These are phyloP conservation scores for Penicillium ochrochloron DNA, from an alignment of 495 filamentous ascomycete genomes.

Conservation along the genomic window DNA sequence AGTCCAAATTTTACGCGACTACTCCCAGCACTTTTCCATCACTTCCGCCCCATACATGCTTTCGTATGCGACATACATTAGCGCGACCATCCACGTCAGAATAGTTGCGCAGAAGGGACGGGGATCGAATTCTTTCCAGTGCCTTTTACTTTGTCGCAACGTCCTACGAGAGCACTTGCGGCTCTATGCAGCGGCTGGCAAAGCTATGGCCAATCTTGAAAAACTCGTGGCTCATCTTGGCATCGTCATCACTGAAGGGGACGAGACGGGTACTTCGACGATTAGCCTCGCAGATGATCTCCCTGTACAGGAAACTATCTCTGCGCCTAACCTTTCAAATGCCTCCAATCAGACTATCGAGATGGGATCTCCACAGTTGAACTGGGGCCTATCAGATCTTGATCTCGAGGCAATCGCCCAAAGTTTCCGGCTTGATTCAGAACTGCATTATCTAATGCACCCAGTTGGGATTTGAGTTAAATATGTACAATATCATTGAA, in stretches of 20 bases:
- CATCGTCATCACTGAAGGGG: conserved; percentile 15
- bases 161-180: conserved; percentile 26
- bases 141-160: conserved; percentile 25
- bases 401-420: conserved; percentile 37
- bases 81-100: conserved; percentile 39
- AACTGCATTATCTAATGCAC: conserved; percentile 32
- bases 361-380: conserved; percentile 22
- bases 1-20: conserved; percentile 36
- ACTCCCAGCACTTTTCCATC: conserved; percentile 33
- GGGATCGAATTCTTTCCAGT: conserved; percentile 29
- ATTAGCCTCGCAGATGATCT: not conserved
- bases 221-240: conserved; percentile 26
- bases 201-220: conserved; percentile 31
- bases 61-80: conserved; percentile 42
- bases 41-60: conserved; percentile 38
- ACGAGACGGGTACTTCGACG: not conserved
- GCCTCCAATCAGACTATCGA: conserved; percentile 12
- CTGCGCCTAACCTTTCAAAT: conserved; percentile 3
- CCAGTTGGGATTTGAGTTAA: conserved; percentile 17
- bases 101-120: conserved; percentile 35
- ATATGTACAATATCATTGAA: not conserved
- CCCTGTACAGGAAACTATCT: not conserved
- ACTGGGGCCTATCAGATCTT: conserved; percentile 34
- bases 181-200: conserved; percentile 32
- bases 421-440: conserved; percentile 33